Evolutionary conservation across 306 rosid genomes (phyloP).

Genomic region (Acacia crassicarpa): DNA sequence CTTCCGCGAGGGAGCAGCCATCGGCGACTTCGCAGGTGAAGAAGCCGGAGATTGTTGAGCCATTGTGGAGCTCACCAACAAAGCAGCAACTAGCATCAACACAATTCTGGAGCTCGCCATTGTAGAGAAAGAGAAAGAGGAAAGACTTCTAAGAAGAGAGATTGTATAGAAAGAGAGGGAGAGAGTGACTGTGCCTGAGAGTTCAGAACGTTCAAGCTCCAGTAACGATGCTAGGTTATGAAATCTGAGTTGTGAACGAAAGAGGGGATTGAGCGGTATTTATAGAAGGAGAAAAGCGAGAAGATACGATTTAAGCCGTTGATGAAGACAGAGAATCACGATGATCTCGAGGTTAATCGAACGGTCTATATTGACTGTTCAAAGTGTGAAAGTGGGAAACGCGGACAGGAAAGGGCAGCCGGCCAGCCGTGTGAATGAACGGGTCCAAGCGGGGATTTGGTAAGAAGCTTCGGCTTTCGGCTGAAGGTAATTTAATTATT

Average conservation of each 20-base stretch:
- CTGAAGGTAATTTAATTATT: not conserved
- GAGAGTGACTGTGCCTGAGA: not conserved
- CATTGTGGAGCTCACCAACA: slow-evolving; percentile 34
- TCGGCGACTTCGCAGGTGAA: slow-evolving; percentile 34
- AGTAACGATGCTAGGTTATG: not conserved
- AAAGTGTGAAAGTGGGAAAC: too few species aligned
- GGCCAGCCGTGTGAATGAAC: not conserved
- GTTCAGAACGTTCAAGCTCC: not conserved
- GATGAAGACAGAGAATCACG: too few species aligned
- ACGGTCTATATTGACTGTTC: too few species aligned
- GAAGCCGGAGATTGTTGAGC: slow-evolving; percentile 53
- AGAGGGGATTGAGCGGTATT: slow-evolving; percentile 15
- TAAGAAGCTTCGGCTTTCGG: not conserved
- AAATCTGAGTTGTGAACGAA: not conserved
- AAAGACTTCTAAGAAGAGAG: not conserved
- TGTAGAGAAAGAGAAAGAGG: not conserved
- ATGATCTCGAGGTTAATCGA: too few species aligned
- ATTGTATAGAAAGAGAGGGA: not conserved
- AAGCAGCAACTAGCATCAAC: slow-evolving; percentile 34
- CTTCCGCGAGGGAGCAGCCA: not conserved
- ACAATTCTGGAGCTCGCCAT: slow-evolving; percentile 46
- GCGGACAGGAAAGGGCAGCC: not conserved
- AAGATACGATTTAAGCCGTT: too few species aligned
- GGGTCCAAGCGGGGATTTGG: slow-evolving; percentile 26
- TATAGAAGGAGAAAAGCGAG: slow-evolving; percentile 15